Evolutionary conservation across 176 grass and related monocot genomes (phyloP), one percentile per base, ranked within the genome.

Genomic region (Cymbopogon citratus): DNA sequence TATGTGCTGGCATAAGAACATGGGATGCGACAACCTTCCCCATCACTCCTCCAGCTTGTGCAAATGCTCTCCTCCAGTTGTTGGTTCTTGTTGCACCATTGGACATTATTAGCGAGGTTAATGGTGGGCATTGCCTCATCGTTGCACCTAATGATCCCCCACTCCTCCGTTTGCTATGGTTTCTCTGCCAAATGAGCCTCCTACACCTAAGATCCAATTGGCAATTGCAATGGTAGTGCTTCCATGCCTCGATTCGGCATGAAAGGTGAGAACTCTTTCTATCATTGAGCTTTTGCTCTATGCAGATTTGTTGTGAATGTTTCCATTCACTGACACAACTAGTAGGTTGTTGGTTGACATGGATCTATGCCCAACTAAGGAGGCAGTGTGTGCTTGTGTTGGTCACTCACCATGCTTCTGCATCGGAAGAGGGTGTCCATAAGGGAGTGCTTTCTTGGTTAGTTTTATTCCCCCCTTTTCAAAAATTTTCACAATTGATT

Each of bases 191-290:
- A 23, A 59, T 59, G 54, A 59, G 21, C 9, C 19, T 59, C 54
- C n/a, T 24, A 59, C n/a, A 59, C 21, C 7, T 0, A 0, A 57
- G 3, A 24, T 59, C 54, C 9, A 59, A 59, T 3, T 56, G 8
- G 2, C 52, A 59, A 59, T 59, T 59, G 54, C 52, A n/a, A 57
- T 59, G 8, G 3, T 4, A 9, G n/a, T 11, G n/a, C 21, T 59
- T 59, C 21, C 11, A 59, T 3, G 5, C 54, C 9, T 59, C 0
- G 0, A 11, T 59, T 1, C 0, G 1, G 9, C 0, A 0, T 59
- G 54, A 59, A 59, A 23, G n/a, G 21, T 24, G 8, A 23, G 21
- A 11, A 3, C n/a, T n/a, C 2, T 56, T 5, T 59, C 3, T 24
- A 0, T 59, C n/a, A 4, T 24, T 0, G 3, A 59, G 9, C 54